Evolutionary conservation across 805 yeast genomes (phyloP).

Genomic region (Blastobotrys terrestris): DNA sequence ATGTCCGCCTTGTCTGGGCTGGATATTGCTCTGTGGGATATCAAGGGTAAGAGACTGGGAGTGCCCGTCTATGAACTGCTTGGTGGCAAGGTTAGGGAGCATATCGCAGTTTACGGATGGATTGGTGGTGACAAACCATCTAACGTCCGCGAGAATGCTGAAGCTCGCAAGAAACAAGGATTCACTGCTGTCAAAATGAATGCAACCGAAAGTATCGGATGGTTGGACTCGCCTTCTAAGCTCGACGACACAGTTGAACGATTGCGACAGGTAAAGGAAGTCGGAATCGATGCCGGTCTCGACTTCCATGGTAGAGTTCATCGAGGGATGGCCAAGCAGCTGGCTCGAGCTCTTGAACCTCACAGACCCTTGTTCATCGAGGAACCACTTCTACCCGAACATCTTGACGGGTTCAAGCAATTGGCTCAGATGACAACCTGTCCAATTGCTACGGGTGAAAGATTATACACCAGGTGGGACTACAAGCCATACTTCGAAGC

Average conservation of each 20-base stretch:
- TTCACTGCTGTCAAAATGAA: slow-evolving; percentile 32
- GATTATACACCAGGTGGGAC: slow-evolving; percentile 25
- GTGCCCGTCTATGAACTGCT: slow-evolving; percentile 28
- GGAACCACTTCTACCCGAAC: slow-evolving; percentile 27
- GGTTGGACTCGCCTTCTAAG: slow-evolving; percentile 24
- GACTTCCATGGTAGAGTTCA: slow-evolving; percentile 31
- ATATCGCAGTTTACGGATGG: slow-evolving; percentile 29
- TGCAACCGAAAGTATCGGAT: slow-evolving; percentile 26
- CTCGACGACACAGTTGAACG: slow-evolving; percentile 27
- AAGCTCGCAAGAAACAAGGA: slow-evolving; percentile 27
- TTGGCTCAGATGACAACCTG: slow-evolving; percentile 21
- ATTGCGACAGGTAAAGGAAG: slow-evolving; percentile 19
- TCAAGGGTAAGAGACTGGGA: slow-evolving; percentile 28
- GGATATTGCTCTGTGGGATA: slow-evolving; percentile 32
- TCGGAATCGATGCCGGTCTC: slow-evolving; percentile 27
- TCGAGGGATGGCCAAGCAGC: slow-evolving; percentile 29
- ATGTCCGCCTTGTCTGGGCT: slow-evolving; percentile 31
- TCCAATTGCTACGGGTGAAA: slow-evolving; percentile 28
- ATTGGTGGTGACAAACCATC: slow-evolving; percentile 30
- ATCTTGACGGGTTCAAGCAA: slow-evolving; percentile 22
- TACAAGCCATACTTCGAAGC: slow-evolving; percentile 23
- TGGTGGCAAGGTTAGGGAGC: slow-evolving; percentile 29
- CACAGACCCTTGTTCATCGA: slow-evolving; percentile 27
- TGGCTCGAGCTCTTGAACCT: slow-evolving; percentile 25
- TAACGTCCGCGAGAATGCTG: slow-evolving; percentile 25